Evolutionary conservation across 2,329 filamentous ascomycete species (phyloP).

Genomic region (Alternaria angustiovoidea): DNA sequence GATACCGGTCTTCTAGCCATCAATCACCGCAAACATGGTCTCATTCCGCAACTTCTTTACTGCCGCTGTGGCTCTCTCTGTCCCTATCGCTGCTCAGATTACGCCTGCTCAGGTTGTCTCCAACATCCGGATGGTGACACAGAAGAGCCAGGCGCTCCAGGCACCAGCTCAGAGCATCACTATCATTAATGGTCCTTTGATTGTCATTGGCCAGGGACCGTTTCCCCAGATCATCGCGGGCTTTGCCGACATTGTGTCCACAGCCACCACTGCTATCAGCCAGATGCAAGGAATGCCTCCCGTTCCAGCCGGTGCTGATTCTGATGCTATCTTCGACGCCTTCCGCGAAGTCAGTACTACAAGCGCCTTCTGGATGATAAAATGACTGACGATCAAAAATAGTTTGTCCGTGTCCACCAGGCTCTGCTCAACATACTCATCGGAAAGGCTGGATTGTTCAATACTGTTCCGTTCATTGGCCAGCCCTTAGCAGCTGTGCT

Average conservation of each 20-base stretch:
- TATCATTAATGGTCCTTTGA: slow-evolving; percentile 18
- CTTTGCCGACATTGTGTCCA: slow-evolving; percentile 21
- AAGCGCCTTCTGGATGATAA: no score
- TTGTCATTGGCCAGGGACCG: slow-evolving; percentile 20
- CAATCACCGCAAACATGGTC: slow-evolving; percentile 20
- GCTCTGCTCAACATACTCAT: slow-evolving; percentile 27
- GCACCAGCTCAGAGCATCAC: slow-evolving; percentile 18
- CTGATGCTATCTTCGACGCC: slow-evolving; percentile 20
- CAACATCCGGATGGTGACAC: slow-evolving; percentile 19
- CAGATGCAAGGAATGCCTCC: slow-evolving; percentile 16
- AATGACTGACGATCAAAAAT: not conserved
- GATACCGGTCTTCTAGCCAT: not conserved
- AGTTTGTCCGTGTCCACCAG: slow-evolving; percentile 31
- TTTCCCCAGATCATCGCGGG: slow-evolving; percentile 20
- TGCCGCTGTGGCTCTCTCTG: slow-evolving; percentile 21
- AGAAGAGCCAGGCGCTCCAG: slow-evolving; percentile 21
- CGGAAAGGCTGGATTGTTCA: slow-evolving; percentile 24
- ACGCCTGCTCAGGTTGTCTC: slow-evolving; percentile 16
- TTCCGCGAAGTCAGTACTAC: slow-evolving; percentile 19
- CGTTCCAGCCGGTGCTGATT: slow-evolving; percentile 6
- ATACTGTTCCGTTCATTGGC: slow-evolving; percentile 22
- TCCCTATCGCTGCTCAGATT: slow-evolving; percentile 13
- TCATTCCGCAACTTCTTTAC: slow-evolving; percentile 24
- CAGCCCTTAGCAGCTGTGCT: slow-evolving; percentile 22
- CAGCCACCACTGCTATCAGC: slow-evolving; percentile 4